Percentiles rank a stretch among this genome's conserved stretches.
phyloP scores from a whole-genome alignment of 176 grass and related monocot species.

The Dendrocalamus sinicus region DNA sequence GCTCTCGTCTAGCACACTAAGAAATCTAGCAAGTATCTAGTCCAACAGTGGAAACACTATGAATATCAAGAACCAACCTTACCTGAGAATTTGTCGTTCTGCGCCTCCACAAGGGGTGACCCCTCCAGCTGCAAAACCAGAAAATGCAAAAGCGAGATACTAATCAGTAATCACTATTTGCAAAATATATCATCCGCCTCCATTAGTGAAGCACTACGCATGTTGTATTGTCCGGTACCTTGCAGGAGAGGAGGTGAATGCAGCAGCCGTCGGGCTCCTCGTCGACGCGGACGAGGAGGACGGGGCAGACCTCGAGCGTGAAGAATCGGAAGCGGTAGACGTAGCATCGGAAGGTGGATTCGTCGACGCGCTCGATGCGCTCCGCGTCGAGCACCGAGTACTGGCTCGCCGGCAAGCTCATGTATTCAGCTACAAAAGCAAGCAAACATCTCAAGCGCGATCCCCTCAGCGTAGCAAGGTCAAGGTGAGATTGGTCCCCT shows the following conservation, averaged over 20 bases:
- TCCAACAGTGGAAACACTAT: background rate
- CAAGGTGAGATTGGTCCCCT: background rate
- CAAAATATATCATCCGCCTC: background rate
- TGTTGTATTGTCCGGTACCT: conserved; percentile 44
- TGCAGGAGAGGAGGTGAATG: conserved; percentile 87
- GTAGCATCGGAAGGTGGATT: conserved; percentile 87
- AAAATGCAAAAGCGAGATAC: background rate
- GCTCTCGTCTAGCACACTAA: background rate
- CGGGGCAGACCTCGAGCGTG: conserved; percentile 91
- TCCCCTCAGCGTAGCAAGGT: background rate
- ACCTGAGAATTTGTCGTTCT: conserved; percentile 98
- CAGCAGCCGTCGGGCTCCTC: conserved; percentile 84
- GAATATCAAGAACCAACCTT: background rate
- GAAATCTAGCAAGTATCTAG: background rate
- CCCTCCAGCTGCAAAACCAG: conserved; percentile 71
- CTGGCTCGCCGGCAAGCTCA: conserved; percentile 93
- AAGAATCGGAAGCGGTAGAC: conserved; percentile 97
- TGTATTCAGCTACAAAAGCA: conserved; percentile 73
- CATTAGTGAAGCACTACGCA: background rate
- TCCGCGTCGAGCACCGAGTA: conserved; percentile 98
- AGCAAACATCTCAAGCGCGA: background rate
- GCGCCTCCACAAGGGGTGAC: conserved; percentile 90
- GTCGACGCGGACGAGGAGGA: conserved; percentile 89
- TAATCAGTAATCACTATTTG: background rate
- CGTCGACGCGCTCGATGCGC: conserved; percentile 91